Evolutionary conservation across 345 rosid species (phyloP), one percentile per base, ranked within the genome.

Genomic region (Rhodamnia rubescens): DNA sequence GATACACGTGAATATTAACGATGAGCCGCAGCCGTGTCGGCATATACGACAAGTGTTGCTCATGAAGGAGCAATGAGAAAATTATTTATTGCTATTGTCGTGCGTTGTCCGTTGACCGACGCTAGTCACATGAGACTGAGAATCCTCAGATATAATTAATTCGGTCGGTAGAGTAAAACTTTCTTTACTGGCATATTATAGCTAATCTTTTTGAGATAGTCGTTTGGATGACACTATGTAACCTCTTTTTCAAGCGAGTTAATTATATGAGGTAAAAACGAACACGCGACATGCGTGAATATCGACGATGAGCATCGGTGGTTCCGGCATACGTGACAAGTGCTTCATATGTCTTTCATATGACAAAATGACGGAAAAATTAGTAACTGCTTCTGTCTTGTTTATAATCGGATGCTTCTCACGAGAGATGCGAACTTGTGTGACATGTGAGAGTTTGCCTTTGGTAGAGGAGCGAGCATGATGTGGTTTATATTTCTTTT

Each of bases 1-100:
- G 44, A 18, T 8, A 4, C 1, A 21, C 11, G 12, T 32, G 78
- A 32, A 18, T 4, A 32, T 2, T 0, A 0, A 32, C 6, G 5
- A 9, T 0, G 1, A 64, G 47, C 0, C 0, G 20, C 2, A 11
- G 0, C 4, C 1, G 2, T 69, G 47, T 10, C 7, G 2, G 5
- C 11, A 69, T 12, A 36, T 5, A 6, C 26, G 0, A 69, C 26
- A 69, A 9, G 14, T 36, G 78, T 32, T 32, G 13, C 78, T 8
- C 47, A 0, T 18, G 78, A 32, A 1, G 78, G 40, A 69, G 20
- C 78, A 20, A 1, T 0, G 22, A 13, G 9, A 64, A 64, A 32
- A 32, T 32, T 32, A 14, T 64, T 64, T 32, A 32, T 4, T 4
- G 78, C 24, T 32, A 6, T 3, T 0, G 0, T 49, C 51, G 9